Evolutionary conservation across 768 basidiomycete genomes (phyloP), one percentile per base, ranked within the genome.

Genomic region (Harrya chromipes): DNA sequence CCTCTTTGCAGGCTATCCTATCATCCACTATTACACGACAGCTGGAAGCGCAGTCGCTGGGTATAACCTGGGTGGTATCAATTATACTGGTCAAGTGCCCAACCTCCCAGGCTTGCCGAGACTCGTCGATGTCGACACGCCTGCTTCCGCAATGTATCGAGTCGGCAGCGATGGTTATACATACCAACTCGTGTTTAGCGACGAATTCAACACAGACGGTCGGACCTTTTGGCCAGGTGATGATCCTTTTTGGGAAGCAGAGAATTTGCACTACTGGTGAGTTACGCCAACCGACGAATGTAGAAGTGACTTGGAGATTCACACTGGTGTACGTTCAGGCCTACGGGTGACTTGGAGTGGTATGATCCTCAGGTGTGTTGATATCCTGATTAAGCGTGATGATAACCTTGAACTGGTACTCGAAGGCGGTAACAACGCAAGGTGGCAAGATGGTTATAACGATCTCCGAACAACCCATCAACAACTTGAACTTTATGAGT

Each of bases 1-100:
- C 16, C 78, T 97, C 14, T 97, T 97, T 59, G 87, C 85, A 17
- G 93, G 87, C 27, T 97, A 90, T 61, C 95, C 95, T 12, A 83
- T 97, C 62, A 80, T 92, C 50, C 72, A 76, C 43, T 80, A 79
- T 55, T 81, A 69, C 53, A 70, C 70, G 31, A 65, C 62, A 62
- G 16, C 50, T 63, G 12, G 31, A 46, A 40, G 43, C 16, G 20
- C 52, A 46, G 64, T 71, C 14, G 48, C 70, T 29, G 87, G 87
- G 10, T 94, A 83, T 70, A 94, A 94, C 65, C 74, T 94, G n/a
- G 94, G 94, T 17, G 65, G 65, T 6, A 84, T 90, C 57, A 98
- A 98, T 60, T 79, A 71, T 14, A 77, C 87, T 0, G 95, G 95
- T 2, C 94, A 97, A 69, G 84, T 97, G 27, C 92, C 94, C 1